Evolutionary conservation across 1,284 basidiomycete species (phyloP).

Genomic region (Rhodotorula glutinis): DNA sequence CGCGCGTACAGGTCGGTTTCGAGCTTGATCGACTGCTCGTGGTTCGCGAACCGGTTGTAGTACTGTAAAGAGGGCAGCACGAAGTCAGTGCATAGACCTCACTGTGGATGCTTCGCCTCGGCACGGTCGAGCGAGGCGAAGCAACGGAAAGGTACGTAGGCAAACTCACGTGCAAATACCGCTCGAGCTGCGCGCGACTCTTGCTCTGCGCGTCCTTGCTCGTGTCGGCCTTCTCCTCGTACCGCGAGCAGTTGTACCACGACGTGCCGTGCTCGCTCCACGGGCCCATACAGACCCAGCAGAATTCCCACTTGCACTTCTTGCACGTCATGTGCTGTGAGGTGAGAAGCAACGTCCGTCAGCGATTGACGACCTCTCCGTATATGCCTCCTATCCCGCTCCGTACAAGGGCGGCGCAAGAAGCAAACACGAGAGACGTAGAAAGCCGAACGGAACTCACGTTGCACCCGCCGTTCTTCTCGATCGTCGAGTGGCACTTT

Average conservation of each 20-base stretch:
- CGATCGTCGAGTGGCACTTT: conserved; percentile 92
- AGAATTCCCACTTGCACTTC: conserved; percentile 85
- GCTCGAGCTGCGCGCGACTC: conserved; percentile 82
- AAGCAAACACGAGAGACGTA: neutral
- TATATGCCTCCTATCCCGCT: no score
- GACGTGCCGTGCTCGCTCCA: conserved; percentile 97
- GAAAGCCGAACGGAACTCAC: conserved; percentile 57
- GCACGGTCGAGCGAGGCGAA: no score
- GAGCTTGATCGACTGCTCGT: conserved; percentile 95
- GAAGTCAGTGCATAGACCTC: neutral
- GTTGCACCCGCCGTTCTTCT: conserved; percentile 99
- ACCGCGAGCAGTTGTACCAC: conserved; percentile 98
- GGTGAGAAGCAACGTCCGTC: neutral
- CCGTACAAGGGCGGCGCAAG: neutral
- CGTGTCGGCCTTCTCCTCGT: conserved; percentile 84
- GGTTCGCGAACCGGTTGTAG: conserved; percentile 97
- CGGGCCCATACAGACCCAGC: conserved; percentile 68
- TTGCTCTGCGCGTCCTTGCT: conserved; percentile 71
- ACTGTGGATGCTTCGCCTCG: no score
- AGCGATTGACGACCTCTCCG: no score
- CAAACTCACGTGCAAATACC: conserved; percentile 87
- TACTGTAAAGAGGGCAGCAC: conserved; percentile 57
- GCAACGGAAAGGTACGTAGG: neutral
- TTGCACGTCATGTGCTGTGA: conserved; percentile 96
- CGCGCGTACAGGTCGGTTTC: conserved; percentile 86